Evolutionary conservation across 495 filamentous ascomycete genomes (phyloP).

Genomic region (Xylaria palmicola): DNA sequence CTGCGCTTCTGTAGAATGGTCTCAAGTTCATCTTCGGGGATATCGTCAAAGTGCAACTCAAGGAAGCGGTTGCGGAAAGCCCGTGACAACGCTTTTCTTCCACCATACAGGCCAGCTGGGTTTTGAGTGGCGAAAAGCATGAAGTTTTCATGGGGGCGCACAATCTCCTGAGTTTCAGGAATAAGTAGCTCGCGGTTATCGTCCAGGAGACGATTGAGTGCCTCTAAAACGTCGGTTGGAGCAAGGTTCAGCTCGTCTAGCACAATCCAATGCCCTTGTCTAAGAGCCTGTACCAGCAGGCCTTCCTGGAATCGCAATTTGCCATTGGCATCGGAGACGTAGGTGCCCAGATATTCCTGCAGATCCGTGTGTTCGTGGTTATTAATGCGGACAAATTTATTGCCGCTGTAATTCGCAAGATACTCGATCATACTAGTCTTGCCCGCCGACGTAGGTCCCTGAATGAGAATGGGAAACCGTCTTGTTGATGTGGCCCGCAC

Average conservation of each 20-base stretch:
- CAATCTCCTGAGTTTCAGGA: conserved; percentile 91
- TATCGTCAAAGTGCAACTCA: conserved; percentile 97
- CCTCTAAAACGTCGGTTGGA: conserved; percentile 93
- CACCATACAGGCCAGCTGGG: conserved; percentile 92
- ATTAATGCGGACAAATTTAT: conserved; percentile 97
- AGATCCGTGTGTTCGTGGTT: conserved; percentile 99
- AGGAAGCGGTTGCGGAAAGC: conserved; percentile 97
- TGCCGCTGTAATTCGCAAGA: conserved; percentile 89
- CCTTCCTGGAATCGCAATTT: conserved; percentile 90
- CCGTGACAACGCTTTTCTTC: conserved; percentile 85
- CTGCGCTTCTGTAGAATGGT: conserved; percentile 86
- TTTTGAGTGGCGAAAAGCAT: conserved; percentile 99
- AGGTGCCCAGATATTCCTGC: conserved; percentile 95
- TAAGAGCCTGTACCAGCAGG: conserved; percentile 84
- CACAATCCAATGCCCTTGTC: conserved; percentile 96
- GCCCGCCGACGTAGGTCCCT: conserved; percentile 93
- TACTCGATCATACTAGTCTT: conserved; percentile 99
- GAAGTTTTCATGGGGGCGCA: conserved; percentile 89
- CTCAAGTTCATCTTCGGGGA: conserved; percentile 92
- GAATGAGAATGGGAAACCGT: conserved; percentile 90
- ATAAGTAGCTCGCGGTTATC: conserved; percentile 98
- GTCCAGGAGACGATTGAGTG: conserved; percentile 89
- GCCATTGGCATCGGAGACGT: conserved; percentile 81
- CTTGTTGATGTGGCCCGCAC: conserved; percentile 89
- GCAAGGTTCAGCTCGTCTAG: conserved; percentile 96